phyloP scores from a whole-genome alignment of 768 basidiomycete genomes.

The Podaxis sp. region DNA sequence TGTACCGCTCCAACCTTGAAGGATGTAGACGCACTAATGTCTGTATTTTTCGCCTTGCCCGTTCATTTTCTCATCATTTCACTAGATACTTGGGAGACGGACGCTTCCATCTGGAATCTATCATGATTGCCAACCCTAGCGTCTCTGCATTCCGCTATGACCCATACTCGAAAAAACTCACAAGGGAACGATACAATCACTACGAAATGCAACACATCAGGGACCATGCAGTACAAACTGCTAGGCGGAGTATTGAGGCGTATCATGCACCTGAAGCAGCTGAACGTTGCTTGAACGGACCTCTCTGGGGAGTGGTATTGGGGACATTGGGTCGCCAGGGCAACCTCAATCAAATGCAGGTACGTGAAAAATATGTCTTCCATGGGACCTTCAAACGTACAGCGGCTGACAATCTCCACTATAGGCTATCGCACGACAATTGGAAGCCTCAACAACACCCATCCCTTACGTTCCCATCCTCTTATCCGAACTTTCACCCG shows the following conservation, averaged over 20 bases:
- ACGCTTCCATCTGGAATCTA: conserved; percentile 95
- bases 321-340: conserved; percentile 96
- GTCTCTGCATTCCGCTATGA: conserved; percentile 98
- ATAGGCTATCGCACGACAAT: conserved; percentile 75
- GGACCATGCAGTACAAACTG: conserved; percentile 72
- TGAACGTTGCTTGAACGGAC: conserved; percentile 14
- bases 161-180: conserved; percentile 97
- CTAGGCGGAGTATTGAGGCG: conserved; percentile 59
- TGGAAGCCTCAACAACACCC: conserved; percentile 48
- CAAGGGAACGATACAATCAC: conserved; percentile 89
- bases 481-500: conserved; percentile 95
- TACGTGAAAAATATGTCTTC: conserved; percentile 21
- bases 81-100: conserved; percentile 94
- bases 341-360: conserved; percentile 85
- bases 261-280: conserved; percentile 22
- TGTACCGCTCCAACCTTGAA: conserved; percentile 88
- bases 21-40: conserved; percentile 90
- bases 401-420: neutral
- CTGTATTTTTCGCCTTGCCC: conserved; percentile 28
- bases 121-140: conserved; percentile 98
- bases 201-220: conserved; percentile 79
- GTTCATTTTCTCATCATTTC: conserved; percentile 9
- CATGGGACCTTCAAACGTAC: neutral
- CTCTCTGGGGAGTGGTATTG: conserved; percentile 89
- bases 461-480: conserved; percentile 89